phyloP scores from a whole-genome alignment of 352 stramenopile species.

The Phytopythium oedochilum region DNA sequence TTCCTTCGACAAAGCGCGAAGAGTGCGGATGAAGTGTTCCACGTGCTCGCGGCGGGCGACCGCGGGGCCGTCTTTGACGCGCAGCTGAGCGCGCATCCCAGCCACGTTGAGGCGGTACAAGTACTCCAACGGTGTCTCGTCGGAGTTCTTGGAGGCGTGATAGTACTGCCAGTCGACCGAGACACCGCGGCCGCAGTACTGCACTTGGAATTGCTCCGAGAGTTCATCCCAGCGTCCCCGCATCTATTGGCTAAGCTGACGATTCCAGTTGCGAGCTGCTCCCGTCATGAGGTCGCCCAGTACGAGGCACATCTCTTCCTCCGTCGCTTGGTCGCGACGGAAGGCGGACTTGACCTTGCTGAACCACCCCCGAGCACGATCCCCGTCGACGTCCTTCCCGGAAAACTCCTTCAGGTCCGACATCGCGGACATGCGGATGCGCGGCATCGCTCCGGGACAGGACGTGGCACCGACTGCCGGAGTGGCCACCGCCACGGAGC shows the following conservation, averaged over 20 bases:
- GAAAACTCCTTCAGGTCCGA: too few relatives aligned
- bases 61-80: not conserved
- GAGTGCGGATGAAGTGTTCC: constrained; percentile 7
- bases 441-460: not conserved
- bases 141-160: constrained; percentile 2
- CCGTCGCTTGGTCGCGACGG: not conserved
- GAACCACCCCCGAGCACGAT: too few relatives aligned
- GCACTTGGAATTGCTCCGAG: not conserved
- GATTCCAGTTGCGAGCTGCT: constrained; percentile 1
- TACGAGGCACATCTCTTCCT: constrained; percentile 1
- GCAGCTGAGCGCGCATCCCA: constrained; percentile 2
- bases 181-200: constrained; percentile 4
- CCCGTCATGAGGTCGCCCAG: constrained; percentile 4
- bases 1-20: too few relatives aligned
- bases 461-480: not conserved
- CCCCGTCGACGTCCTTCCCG: too few relatives aligned
- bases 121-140: constrained; percentile 7
- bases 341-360: too few relatives aligned
- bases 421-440: too few relatives aligned
- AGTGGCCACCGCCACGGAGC: too few relatives aligned
- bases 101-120: constrained; percentile 5
- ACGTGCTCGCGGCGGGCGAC: constrained; percentile 6
- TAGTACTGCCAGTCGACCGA: constrained; percentile 5
- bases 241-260: not conserved
- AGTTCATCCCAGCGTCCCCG: not conserved